Percentiles rank a stretch among this genome's conserved stretches.
These are phyloP conservation scores for Fomitopsis serialis DNA, from an alignment of 768 basidiomycete genomes.

Conservation along the genomic window DNA sequence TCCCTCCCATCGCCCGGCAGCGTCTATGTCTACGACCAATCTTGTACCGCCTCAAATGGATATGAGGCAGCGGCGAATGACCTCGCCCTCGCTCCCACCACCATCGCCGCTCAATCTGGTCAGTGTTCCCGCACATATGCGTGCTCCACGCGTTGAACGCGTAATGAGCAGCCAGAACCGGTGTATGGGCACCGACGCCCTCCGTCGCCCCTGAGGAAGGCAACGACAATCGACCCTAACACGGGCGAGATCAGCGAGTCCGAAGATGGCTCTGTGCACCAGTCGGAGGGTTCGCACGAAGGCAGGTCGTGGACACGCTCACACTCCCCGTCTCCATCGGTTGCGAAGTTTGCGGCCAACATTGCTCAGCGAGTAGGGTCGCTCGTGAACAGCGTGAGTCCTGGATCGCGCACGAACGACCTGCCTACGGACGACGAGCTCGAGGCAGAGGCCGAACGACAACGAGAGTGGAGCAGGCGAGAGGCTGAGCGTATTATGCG, in stretches of 20 bases:
- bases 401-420: slow-evolving; percentile 22
- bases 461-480: slow-evolving; percentile 67
- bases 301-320: slow-evolving; percentile 40
- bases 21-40: slow-evolving; percentile 19
- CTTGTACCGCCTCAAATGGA: slow-evolving; percentile 20
- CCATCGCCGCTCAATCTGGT: slow-evolving; percentile 38
- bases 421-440: slow-evolving; percentile 71
- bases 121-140: slow-evolving; percentile 9
- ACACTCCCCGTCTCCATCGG: slow-evolving; percentile 63
- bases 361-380: slow-evolving; percentile 72
- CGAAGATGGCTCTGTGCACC: slow-evolving; percentile 23
- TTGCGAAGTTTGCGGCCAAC: slow-evolving; percentile 67
- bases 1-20: slow-evolving; percentile 20
- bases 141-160: slow-evolving; percentile 9
- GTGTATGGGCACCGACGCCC: slow-evolving; percentile 45
- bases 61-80: slow-evolving; percentile 31
- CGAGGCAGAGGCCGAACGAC: slow-evolving; percentile 74
- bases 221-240: slow-evolving; percentile 48
- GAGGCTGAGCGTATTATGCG: slow-evolving; percentile 78
- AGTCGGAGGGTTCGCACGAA: slow-evolving; percentile 37
- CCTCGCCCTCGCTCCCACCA: slow-evolving; percentile 30
- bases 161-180: slow-evolving; percentile 35
- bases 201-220: slow-evolving; percentile 69
- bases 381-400: slow-evolving; percentile 44
- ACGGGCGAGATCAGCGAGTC: slow-evolving; percentile 36